Evolutionary conservation across 1,284 basidiomycete species (phyloP), one percentile per base, ranked within the genome.

Genomic region (Rhizopogon hawkerae): DNA sequence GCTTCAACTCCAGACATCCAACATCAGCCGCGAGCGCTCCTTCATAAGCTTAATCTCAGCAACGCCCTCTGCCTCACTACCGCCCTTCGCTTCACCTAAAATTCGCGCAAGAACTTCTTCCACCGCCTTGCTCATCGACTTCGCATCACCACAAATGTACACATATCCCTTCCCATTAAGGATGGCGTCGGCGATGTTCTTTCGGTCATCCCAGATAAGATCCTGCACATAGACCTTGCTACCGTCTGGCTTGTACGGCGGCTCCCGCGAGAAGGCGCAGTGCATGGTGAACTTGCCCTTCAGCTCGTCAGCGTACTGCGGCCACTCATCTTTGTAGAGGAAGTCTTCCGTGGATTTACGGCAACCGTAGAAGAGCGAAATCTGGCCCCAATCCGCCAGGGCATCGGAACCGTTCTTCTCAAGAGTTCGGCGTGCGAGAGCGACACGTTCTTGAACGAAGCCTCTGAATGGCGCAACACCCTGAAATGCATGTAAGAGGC

Each of bases 401-500:
- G 90, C 93, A 56, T 94, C 89, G 3, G 82, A 76, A 3, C 92
- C 92, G 60, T 91, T 91, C 79, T 96, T 97, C 62, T 93, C 93
- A 52, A 90, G 77, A 1, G 93, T 90, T 60, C 92, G 91, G 55
- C 91, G 86, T 11, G 94, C 95, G 38, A 96, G 83, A 9, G 92
- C 92, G 33, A 98, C 86, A 58, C 95, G 90, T 67, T 98, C 95
- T 72, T 98, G 96, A 5, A 98, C 81, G 66, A 98, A 98, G 1
- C 93, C 93, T 53, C 95, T 89, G 90, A 98, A 98, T 13, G 95
- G 95, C 33, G 95, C 95, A 47, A 98, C 92, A 74, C 93, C 92
- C 90, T 88, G 57, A 33, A 29, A 8, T 16, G 41, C 49, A 57
- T 47, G 47, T 39, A 48, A 46, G 45, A 13, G 5, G 4, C 5